phyloP scores from a whole-genome alignment of 164 flowering plant species.

The Umbilicus rupestris region DNA sequence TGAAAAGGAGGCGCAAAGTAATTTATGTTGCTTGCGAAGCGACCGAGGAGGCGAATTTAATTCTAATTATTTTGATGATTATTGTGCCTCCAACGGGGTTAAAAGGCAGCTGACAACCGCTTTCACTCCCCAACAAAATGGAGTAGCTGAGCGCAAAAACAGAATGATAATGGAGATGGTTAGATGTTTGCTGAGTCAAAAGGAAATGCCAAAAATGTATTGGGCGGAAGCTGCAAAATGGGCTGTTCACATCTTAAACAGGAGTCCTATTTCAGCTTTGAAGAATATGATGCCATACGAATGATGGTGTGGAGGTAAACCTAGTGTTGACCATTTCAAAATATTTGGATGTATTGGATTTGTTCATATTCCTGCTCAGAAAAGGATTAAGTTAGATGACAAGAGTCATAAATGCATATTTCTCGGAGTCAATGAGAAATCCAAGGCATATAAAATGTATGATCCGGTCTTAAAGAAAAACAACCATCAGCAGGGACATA shows the following conservation, averaged over 20 bases:
- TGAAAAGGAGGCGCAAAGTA: no score
- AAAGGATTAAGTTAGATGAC: not conserved
- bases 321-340: not conserved
- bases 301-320: not conserved
- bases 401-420: constrained; percentile 1
- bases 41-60: no score
- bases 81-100: not conserved
- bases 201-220: not conserved
- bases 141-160: not conserved
- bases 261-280: not conserved
- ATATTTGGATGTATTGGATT: not conserved
- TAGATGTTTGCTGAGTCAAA: not conserved
- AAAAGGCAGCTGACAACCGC: not conserved
- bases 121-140: not conserved
- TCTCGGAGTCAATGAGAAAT: constrained; percentile 7
- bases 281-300: not conserved
- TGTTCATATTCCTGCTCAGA: not conserved
- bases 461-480: constrained; percentile 5
- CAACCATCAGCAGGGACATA: constrained; percentile 8
- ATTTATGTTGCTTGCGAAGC: no score
- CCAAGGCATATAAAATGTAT: constrained; percentile 11
- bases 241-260: not conserved
- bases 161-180: no score
- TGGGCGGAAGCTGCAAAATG: not conserved
- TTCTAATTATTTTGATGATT: no score